Conservation (phyloP, 2,329 filamentous ascomycete genomes). For the Colletotrichum sp. region DNA sequence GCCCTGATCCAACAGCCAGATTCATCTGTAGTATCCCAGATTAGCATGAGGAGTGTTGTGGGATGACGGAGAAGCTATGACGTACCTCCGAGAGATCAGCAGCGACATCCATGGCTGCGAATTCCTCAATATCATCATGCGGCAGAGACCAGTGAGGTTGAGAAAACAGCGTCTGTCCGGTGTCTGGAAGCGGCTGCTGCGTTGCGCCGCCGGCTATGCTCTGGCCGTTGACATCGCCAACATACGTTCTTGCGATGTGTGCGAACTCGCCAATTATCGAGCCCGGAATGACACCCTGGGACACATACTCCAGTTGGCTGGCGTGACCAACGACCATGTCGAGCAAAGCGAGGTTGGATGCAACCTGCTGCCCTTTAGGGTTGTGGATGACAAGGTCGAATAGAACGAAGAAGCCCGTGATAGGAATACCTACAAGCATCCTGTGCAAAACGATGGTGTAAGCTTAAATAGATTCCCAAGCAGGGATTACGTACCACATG, state of each 20-base stretch:
- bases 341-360: slow-evolving; percentile 40
- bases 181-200: neutral
- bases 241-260: slow-evolving; percentile 44
- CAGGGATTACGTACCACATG: slow-evolving; percentile 25
- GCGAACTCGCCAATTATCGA: slow-evolving; percentile 42
- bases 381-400: slow-evolving; percentile 46
- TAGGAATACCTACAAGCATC: slow-evolving; percentile 36
- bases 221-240: slow-evolving; percentile 25
- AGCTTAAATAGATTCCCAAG: neutral
- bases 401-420: slow-evolving; percentile 42
- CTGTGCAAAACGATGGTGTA: slow-evolving; percentile 8
- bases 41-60: neutral
- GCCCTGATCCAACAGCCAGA: neutral
- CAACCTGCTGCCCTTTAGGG: slow-evolving; percentile 31
- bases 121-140: neutral
- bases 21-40: neutral
- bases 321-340: slow-evolving; percentile 46
- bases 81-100: neutral
- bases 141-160: neutral
- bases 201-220: neutral
- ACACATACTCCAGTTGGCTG: slow-evolving; percentile 42
- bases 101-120: neutral
- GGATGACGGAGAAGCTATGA: rapidly evolving
- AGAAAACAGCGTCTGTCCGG: neutral
- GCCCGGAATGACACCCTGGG: slow-evolving; percentile 36